Conservation (phyloP, 2,329 filamentous ascomycete genomes). For the Aspergillus neoniger region DNA sequence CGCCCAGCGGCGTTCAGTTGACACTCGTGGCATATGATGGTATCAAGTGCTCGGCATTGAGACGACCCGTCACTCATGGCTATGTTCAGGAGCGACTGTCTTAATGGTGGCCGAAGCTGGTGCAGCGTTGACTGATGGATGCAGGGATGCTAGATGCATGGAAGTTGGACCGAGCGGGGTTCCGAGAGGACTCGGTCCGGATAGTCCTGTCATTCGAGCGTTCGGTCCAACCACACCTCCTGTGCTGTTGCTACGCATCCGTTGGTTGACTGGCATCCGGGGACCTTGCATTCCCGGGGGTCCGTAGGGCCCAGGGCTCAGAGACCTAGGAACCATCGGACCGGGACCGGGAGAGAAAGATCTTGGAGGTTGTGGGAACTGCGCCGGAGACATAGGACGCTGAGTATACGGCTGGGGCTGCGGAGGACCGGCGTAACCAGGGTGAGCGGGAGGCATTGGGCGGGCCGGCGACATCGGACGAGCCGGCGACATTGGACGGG, state of each 20-base stretch:
- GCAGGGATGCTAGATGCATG: constrained; percentile 33
- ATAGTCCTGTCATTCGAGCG: constrained; percentile 19
- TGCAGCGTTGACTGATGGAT: constrained; percentile 46
- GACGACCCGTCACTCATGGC: not conserved
- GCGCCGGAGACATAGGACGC: constrained; percentile 34
- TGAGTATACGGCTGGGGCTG: constrained; percentile 27
- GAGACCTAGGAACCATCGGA: constrained; percentile 29
- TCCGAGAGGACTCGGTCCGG: constrained; percentile 33
- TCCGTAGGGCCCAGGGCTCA: constrained; percentile 50
- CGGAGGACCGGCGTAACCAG: constrained; percentile 29
- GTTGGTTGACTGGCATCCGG: constrained; percentile 39
- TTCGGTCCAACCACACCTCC: constrained; percentile 32
- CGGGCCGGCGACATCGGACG: constrained; percentile 32
- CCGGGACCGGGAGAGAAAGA: constrained; percentile 37
- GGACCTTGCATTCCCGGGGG: constrained; percentile 44
- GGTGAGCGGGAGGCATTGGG: constrained; percentile 12
- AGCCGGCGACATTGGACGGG: constrained; percentile 34
- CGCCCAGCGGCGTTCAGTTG: constrained; percentile 14
- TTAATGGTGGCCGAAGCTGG: constrained; percentile 23
- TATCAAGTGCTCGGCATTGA: not conserved
- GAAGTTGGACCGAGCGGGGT: constrained; percentile 29
- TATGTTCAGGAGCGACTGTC: not conserved
- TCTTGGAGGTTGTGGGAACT: constrained; percentile 40
- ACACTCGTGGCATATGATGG: constrained; percentile 7
- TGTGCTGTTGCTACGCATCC: constrained; percentile 49